These are phyloP conservation scores for Hypoxylon lienhwacheense DNA, from an alignment of 495 filamentous ascomycete species.

Conservation along the genomic window DNA sequence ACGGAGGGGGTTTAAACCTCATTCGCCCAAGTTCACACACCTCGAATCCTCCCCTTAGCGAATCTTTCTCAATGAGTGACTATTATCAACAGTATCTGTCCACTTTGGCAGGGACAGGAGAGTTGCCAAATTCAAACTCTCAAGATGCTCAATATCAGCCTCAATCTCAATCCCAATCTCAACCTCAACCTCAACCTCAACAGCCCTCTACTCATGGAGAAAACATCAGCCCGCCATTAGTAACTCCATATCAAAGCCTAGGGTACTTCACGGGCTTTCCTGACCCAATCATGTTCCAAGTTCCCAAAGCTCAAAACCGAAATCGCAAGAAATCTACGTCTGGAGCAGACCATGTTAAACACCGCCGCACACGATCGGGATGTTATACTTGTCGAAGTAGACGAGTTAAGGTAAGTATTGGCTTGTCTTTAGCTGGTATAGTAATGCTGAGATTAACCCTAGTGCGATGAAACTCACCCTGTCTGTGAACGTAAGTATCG, in stretches of 20 bases:
- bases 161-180: no score
- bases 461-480: constrained; percentile 87
- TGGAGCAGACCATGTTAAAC: constrained; percentile 80
- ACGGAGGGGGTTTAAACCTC: constrained; percentile 13
- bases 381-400: constrained; percentile 92
- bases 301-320: constrained; percentile 54
- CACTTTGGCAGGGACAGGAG: constrained; percentile 49
- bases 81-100: constrained; percentile 53
- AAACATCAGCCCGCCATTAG: constrained; percentile 38
- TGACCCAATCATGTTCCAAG: constrained; percentile 52
- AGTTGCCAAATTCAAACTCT: constrained; percentile 39
- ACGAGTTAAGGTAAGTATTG: constrained; percentile 76
- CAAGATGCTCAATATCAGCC: constrained; percentile 43
- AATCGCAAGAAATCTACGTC: constrained; percentile 60
- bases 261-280: constrained; percentile 52
- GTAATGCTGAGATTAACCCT: constrained; percentile 23
- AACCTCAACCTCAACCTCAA: constrained; percentile 39
- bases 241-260: constrained; percentile 47
- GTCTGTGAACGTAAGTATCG: constrained; percentile 74
- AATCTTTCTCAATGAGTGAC: constrained; percentile 48
- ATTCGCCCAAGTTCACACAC: constrained; percentile 10
- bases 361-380: constrained; percentile 88
- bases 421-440: background rate
- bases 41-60: constrained; percentile 16
- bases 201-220: constrained; percentile 38